Percentiles rank a stretch among this genome's conserved stretches.
Conservation (phyloP, 2,329 filamentous ascomycete genomes). For the Bisporella sp. region DNA sequence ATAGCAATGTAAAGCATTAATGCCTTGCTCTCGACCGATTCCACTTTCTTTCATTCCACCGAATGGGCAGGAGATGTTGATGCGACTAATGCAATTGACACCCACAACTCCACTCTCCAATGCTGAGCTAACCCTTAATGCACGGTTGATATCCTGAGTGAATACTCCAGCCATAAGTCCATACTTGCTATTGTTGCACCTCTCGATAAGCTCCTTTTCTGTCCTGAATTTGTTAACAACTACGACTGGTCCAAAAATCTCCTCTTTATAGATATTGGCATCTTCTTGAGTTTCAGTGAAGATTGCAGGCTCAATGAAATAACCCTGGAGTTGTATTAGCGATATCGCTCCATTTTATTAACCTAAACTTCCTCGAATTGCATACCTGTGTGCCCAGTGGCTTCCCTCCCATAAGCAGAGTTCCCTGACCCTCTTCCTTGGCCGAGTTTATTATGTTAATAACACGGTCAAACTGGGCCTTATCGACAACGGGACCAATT, state of each 20-base stretch:
- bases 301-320: slow-evolving; percentile 64
- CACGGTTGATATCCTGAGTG: slow-evolving; percentile 37
- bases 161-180: slow-evolving; percentile 46
- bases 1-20: slow-evolving; percentile 1
- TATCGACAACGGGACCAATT: slow-evolving; percentile 49
- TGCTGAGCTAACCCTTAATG: slow-evolving; percentile 31
- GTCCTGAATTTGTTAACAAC: slow-evolving; percentile 50
- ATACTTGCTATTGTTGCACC: slow-evolving; percentile 50
- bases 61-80: slow-evolving; percentile 28
- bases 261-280: slow-evolving; percentile 7
- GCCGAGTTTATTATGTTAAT: slow-evolving; percentile 45
- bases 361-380: too few relatives aligned
- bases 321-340: slow-evolving; percentile 35
- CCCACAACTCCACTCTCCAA: slow-evolving; percentile 48
- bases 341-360: too few relatives aligned
- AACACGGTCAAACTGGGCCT: slow-evolving; percentile 60
- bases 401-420: slow-evolving; percentile 18
- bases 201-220: slow-evolving; percentile 44
- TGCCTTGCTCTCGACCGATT: slow-evolving; percentile 61
- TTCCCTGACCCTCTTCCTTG: slow-evolving; percentile 40
- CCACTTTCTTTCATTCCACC: slow-evolving; percentile 70
- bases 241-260: slow-evolving; percentile 45
- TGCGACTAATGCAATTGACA: slow-evolving; percentile 34
- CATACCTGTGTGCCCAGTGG: too few relatives aligned
- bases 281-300: slow-evolving; percentile 47